These are phyloP conservation scores for Pseudogymnoascus sp. DNA, from an alignment of 2,329 filamentous ascomycete species.

Conservation along the genomic window DNA sequence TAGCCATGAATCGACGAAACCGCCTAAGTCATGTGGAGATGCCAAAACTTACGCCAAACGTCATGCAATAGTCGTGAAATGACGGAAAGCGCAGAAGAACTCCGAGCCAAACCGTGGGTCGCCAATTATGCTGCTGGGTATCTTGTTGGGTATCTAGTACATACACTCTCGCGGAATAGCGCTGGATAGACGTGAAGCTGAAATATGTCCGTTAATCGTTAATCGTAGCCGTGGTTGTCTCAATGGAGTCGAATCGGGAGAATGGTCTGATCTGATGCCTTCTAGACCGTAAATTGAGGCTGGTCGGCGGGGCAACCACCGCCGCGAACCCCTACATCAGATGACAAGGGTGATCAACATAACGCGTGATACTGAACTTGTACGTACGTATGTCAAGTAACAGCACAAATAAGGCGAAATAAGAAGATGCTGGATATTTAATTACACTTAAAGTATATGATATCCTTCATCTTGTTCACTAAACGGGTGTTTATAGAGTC, in stretches of 20 bases:
- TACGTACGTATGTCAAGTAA: not conserved
- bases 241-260: not conserved
- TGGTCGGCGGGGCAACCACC: not conserved
- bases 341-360: not conserved
- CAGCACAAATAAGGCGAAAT: not conserved
- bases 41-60: constrained; percentile 1
- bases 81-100: constrained; percentile 1
- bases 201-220: constrained; percentile 3
- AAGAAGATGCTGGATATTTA: not conserved
- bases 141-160: not conserved
- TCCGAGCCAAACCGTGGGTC: not conserved
- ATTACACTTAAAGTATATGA: not conserved
- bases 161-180: not conserved
- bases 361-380: not conserved
- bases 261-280: not conserved
- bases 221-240: constrained; percentile 6
- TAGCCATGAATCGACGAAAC: not conserved
- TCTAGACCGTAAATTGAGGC: constrained; percentile 3
- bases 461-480: not conserved
- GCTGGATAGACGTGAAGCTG: not conserved
- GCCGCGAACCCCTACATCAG: not conserved
- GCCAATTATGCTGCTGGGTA: not conserved
- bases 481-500: not conserved
- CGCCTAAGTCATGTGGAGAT: not conserved
- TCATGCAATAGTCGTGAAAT: not conserved